Conservation (phyloP, 306 rosid species). For the Delonix regia region DNA sequence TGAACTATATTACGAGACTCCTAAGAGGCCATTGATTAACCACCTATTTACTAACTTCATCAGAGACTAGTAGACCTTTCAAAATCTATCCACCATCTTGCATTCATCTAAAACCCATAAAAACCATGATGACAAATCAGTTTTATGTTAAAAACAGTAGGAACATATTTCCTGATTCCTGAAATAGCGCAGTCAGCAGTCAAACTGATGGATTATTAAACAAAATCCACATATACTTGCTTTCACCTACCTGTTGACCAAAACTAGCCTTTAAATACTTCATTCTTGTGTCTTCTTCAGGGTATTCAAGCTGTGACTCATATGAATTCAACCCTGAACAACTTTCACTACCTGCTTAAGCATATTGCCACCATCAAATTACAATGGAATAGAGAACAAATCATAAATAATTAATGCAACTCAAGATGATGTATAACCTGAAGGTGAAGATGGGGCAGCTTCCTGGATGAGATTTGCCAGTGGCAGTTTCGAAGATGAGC, state of each 20-base stretch:
- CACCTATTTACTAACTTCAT: neutral
- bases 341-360: conserved; percentile 54
- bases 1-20: neutral
- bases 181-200: neutral
- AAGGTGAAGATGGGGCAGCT: conserved; percentile 55
- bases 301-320: conserved; percentile 46
- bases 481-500: conserved; percentile 49
- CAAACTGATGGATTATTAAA: conserved; percentile 16
- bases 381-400: conserved; percentile 13
- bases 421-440: conserved; percentile 55
- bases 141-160: neutral
- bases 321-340: conserved; percentile 46
- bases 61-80: neutral
- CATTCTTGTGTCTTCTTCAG: conserved; percentile 49
- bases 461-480: conserved; percentile 49
- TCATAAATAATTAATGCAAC: conserved; percentile 28
- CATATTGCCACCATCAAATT: conserved; percentile 36
- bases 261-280: conserved; percentile 38
- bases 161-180: neutral
- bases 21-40: neutral
- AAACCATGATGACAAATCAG: neutral
- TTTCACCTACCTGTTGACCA: conserved; percentile 56
- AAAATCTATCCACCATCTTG: conserved; percentile 20
- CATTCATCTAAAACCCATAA: neutral
- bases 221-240: conserved; percentile 36